phyloP scores from a whole-genome alignment of 2,329 filamentous ascomycete species.

The Pseudocercospora fijiensis region DNA sequence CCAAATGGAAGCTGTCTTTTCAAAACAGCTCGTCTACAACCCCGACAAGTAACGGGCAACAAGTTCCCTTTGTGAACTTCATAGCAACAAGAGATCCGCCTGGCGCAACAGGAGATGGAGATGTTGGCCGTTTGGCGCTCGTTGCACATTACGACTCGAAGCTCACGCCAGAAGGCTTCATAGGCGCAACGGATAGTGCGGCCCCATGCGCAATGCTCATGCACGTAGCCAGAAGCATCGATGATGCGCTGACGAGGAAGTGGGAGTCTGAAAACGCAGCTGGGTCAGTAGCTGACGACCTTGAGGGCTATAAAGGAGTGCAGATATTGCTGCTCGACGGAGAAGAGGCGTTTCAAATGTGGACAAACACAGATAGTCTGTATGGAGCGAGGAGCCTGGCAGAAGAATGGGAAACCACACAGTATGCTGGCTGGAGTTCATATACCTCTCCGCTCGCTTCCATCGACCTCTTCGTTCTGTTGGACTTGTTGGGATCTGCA shows the following conservation, averaged over 20 bases:
- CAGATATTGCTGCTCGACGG: conserved; percentile 91
- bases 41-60: conserved; percentile 66
- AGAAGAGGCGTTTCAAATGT: conserved; percentile 83
- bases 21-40: conserved; percentile 90
- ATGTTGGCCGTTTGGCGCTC: conserved; percentile 77
- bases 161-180: conserved; percentile 75
- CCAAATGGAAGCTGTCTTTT: conserved; percentile 74
- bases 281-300: conserved; percentile 41
- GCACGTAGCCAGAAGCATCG: conserved; percentile 78
- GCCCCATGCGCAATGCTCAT: conserved; percentile 92
- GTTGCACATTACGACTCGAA: conserved; percentile 95
- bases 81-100: conserved; percentile 87
- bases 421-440: conserved; percentile 69
- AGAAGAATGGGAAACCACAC: conserved; percentile 71
- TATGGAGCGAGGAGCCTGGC: conserved; percentile 82
- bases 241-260: conserved; percentile 74
- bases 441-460: conserved; percentile 72
- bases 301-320: conserved; percentile 77
- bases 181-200: conserved; percentile 90
- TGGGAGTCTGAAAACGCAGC: conserved; percentile 70
- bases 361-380: conserved; percentile 78
- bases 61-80: conserved; percentile 82
- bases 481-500: conserved; percentile 77
- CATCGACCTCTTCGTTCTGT: conserved; percentile 85
- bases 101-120: conserved; percentile 64